A percentile compares a stretch with the other conserved stretches of the same genome.
Conservation (phyloP, 768 basidiomycete genomes). For the Amanita rimosa region DNA sequence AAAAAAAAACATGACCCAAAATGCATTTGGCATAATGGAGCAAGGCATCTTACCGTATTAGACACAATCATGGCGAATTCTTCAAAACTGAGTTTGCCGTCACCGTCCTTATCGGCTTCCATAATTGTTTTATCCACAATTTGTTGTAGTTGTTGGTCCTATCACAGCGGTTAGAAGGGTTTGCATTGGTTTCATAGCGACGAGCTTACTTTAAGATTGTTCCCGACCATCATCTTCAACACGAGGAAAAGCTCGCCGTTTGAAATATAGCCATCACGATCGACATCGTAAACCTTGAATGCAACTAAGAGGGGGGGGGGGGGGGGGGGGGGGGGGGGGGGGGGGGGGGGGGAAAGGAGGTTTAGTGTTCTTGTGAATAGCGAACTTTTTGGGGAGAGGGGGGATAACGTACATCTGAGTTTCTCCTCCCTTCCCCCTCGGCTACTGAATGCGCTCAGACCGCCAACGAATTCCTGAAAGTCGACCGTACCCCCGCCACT, state of each 20-base stretch:
- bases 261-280: constrained; percentile 94
- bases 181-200: background rate
- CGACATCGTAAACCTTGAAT: constrained; percentile 99
- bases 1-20: background rate
- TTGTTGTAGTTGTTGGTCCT: constrained; percentile 98
- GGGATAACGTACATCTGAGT: constrained; percentile 62
- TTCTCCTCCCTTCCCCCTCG: constrained; percentile 97
- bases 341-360: background rate
- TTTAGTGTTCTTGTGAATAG: constrained; percentile 4
- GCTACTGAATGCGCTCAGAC: constrained; percentile 94
- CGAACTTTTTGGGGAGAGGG: no score
- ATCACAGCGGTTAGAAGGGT: constrained; percentile 5
- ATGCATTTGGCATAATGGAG: constrained; percentile 9
- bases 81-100: constrained; percentile 94
- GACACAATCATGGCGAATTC: constrained; percentile 97
- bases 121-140: constrained; percentile 99
- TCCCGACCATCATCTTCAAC: constrained; percentile 99
- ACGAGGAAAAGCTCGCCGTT: constrained; percentile 98
- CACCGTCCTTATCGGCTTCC: constrained; percentile 98
- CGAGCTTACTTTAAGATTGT: constrained; percentile 78
- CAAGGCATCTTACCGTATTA: constrained; percentile 64
- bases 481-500: constrained; percentile 98
- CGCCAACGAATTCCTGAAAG: constrained; percentile 98
- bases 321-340: no score
- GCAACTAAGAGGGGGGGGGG: constrained; percentile 50